Percentiles rank a stretch among this genome's conserved stretches.
Conservation (phyloP, 2,329 filamentous ascomycete species). For the Metarhizium guizhouense region DNA sequence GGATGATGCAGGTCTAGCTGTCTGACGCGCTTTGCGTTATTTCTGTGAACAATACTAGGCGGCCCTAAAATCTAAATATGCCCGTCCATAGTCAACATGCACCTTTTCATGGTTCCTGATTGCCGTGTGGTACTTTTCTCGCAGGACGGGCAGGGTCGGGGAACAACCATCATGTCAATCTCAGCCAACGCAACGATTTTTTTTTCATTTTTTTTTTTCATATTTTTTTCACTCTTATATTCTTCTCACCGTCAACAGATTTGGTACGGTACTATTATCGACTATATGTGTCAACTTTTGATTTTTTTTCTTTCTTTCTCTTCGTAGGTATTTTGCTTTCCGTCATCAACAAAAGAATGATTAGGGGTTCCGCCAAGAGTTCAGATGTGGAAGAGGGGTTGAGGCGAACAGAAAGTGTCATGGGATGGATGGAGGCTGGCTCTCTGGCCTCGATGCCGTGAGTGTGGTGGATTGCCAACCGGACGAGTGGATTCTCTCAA, state of each 20-base stretch:
- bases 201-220: neutral
- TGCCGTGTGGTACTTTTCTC: neutral
- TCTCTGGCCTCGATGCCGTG: neutral
- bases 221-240: neutral
- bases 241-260: neutral
- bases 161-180: constrained; percentile 1
- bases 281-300: neutral
- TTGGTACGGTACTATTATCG: neutral
- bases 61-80: neutral
- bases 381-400: neutral
- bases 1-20: neutral
- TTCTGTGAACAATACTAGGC: neutral
- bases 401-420: neutral
- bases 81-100: neutral
- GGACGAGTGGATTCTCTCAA: neutral
- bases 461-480: neutral
- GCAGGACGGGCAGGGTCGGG: neutral
- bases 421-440: neutral
- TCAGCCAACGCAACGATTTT: neutral
- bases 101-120: neutral
- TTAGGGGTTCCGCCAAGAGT: neutral
- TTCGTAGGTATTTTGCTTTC: neutral
- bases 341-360: neutral
- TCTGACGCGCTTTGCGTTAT: constrained; percentile 8
- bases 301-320: neutral